phyloP scores from a whole-genome alignment of 2,329 filamentous ascomycete genomes.

The Penicillium sp. region DNA sequence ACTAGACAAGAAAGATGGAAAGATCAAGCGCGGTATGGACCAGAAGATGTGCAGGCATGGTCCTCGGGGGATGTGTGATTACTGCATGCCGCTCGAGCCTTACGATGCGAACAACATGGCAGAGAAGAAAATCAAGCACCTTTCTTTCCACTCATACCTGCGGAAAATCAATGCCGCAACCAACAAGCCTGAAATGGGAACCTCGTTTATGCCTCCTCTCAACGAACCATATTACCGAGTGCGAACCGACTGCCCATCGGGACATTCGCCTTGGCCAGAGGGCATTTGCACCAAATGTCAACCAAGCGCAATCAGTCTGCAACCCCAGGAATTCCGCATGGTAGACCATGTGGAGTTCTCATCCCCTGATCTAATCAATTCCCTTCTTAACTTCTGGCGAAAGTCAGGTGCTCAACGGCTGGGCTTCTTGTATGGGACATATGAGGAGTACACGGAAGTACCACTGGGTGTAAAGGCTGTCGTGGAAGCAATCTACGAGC shows the following conservation, averaged over 20 bases:
- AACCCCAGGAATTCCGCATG: conserved; percentile 92
- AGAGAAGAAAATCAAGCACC: conserved; percentile 98
- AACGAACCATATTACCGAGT: conserved; percentile 92
- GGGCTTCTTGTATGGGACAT: conserved; percentile 87
- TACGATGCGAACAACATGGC: conserved; percentile 84
- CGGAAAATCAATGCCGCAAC: conserved; percentile 94
- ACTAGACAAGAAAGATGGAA: conserved; percentile 84
- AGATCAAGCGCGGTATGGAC: conserved; percentile 74
- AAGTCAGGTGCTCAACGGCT: conserved; percentile 78
- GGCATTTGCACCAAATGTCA: conserved; percentile 99
- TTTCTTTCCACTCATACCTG: conserved; percentile 91
- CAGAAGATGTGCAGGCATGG: conserved; percentile 91
- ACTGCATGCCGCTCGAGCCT: conserved; percentile 95
- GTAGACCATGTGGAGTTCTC: conserved; percentile 98
- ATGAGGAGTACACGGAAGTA: conserved; percentile 86
- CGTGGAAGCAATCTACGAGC: conserved; percentile 95
- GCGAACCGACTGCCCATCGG: conserved; percentile 81
- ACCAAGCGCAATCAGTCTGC: conserved; percentile 90
- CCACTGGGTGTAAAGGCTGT: conserved; percentile 92
- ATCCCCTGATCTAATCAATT: conserved; percentile 76
- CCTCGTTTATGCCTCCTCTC: conserved; percentile 92
- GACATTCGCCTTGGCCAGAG: conserved; percentile 89
- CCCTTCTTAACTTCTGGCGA: conserved; percentile 89
- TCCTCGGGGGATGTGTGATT: conserved; percentile 97
- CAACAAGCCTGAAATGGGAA: conserved; percentile 90